A percentile compares a stretch with the other conserved stretches of the same genome.
These are phyloP conservation scores for Entophlyctis luteolus DNA, from an alignment of 192 early-diverging fungal species.

Conservation along the genomic window DNA sequence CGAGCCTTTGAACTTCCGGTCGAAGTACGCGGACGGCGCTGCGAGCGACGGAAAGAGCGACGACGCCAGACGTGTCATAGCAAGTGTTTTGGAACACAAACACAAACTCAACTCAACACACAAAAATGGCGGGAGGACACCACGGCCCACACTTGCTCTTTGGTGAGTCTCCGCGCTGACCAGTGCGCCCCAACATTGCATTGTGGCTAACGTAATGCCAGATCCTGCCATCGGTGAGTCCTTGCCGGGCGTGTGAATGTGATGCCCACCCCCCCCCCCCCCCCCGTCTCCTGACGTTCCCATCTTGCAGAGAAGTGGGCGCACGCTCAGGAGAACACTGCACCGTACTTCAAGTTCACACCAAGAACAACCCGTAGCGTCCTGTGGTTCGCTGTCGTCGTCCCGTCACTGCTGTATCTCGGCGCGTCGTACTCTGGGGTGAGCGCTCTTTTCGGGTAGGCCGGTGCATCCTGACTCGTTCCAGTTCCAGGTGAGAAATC, in stretches of 20 bases:
- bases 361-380: slow-evolving; percentile 25
- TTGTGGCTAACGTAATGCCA: background rate
- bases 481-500: no score
- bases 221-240: slow-evolving; percentile 34
- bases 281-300: no score
- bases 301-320: slow-evolving; percentile 48
- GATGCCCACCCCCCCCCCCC: background rate
- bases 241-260: no score
- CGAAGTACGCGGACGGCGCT: slow-evolving; percentile 26
- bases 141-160: slow-evolving; percentile 33
- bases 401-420: slow-evolving; percentile 29
- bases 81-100: background rate
- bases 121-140: slow-evolving; percentile 22
- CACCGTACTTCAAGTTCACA: slow-evolving; percentile 39
- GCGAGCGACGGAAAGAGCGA: slow-evolving; percentile 23
- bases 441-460: no score
- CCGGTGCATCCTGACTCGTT: no score
- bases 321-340: slow-evolving; percentile 44
- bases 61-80: background rate
- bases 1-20: slow-evolving; percentile 31
- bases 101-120: background rate
- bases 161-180: no score
- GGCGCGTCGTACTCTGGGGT: no score
- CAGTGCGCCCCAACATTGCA: slow-evolving; percentile 30
- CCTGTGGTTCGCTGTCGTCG: slow-evolving; percentile 22